Evolutionary conservation across 2,329 filamentous ascomycete species (phyloP), one percentile per base, ranked within the genome.

Genomic region (Boeremia exigua): DNA sequence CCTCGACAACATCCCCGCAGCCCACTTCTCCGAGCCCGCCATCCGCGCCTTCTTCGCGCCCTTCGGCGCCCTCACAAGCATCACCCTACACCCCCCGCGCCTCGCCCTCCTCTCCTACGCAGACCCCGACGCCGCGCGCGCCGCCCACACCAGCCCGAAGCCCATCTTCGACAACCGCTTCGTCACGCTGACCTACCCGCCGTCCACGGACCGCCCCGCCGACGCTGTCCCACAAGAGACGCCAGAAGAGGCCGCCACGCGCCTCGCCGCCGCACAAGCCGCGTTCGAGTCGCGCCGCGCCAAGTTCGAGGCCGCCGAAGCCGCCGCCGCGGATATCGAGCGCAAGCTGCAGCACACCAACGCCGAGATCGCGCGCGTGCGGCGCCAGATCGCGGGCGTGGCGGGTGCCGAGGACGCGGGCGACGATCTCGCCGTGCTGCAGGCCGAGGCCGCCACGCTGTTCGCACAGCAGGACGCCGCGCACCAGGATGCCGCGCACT

Each of bases 111-210:
- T 95, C 60, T 89, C 87, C 62, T 95, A 83, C 65, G 82, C 86
- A 46, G 81, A 81, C 37, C 89, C 88, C 82, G 81, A 81, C 6
- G 77, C 85, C 12, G 91, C 91, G 12, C 84, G 86, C 56, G 83
- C 84, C 14, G 91, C 91, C 2, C 92, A 91, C 71, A 82, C 83
- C 42, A 92, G 88, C 8, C 90, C 91, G 0, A 92, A 92, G 68
- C 88, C 87, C 42, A 88, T 95, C 39, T 95, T 94, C 68, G 89
- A 93, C 66, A 95, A 94, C 64, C 82, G 91, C 10, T 95, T 95
- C 65, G 91, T 95, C 44, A 93, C 92, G 66, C 88, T 94, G 0
- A 23, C 19, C 3, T 23, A 23, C 19, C 19, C 19, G 19, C 19
- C 19, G 3, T 23, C 19, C 3, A 2, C 19, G 3, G 19, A 23